Base-by-base conservation (phyloP, 306 rosid genomes). In the Prunus campanulata region DNA sequence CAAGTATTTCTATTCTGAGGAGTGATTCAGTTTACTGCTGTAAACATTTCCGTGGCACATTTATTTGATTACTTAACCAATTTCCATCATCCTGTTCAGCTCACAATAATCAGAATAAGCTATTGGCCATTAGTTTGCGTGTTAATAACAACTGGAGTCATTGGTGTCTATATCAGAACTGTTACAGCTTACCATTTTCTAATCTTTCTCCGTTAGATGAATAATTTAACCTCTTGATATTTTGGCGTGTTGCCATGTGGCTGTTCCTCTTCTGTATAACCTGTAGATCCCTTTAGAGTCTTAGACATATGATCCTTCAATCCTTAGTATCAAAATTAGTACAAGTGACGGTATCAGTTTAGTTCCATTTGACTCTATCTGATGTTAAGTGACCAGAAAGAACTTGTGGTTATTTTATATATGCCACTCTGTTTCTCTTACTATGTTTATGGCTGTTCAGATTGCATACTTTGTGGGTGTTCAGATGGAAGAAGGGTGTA, bases 401-500 rank as follows among this genome's bases (percentile, higher is more conserved):
- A 32, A n/a, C 32, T 60, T 61, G 30, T 68, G 75, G 14, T 74
- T 11, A 4, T 71, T 59, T 61, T 13, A 2, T 52, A 13, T 46
- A 2, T 52, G 18, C 39, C 24, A 5, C 56, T 42, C 48, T 29
- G 11, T 25, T 8, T 66, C 24, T 47, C 87, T 77, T 66, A 61
- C 80, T 51, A 15, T 35, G 75, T 73, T 68, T 76, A 69, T 68
- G 77, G 66, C 44, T 80, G 70, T 77, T 74, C 91, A 95, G 99
- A 84, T 92, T 74, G 99, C 98, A 46, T 92, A 92, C 82, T 88
- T 88, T 63, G 97, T 89, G 80, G 97, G 89, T 35, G 92, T 95
- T 74, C 97, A 92, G 84, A 85, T 88, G 77, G 98, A 95, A 79
- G 97, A 86, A 49, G 89, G 72, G 49, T 39, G 84, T 69, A 77